Percentiles rank a stretch among this genome's conserved stretches.
Conservation (phyloP, 805 yeast species). For the Lipomyces oligophaga region DNA sequence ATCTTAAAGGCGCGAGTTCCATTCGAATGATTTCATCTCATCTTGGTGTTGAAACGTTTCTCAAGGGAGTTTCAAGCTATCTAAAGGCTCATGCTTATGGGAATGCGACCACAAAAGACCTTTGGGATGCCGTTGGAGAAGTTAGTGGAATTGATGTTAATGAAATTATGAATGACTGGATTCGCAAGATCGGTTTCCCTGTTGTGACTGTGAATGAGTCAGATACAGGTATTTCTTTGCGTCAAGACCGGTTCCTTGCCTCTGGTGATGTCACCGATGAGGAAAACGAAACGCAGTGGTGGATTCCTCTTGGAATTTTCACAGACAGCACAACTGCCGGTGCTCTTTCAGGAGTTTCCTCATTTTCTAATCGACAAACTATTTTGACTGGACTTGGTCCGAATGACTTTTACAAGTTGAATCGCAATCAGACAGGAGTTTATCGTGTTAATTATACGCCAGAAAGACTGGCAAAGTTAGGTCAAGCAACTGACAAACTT, state of each 20-base stretch:
- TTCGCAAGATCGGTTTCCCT: slow-evolving; percentile 74
- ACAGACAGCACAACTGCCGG: slow-evolving; percentile 28
- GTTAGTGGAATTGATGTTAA: slow-evolving; percentile 72
- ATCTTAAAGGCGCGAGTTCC: slow-evolving; percentile 74
- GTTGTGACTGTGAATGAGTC: slow-evolving; percentile 62
- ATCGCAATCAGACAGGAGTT: slow-evolving; percentile 70
- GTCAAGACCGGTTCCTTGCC: slow-evolving; percentile 70
- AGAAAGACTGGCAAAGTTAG: slow-evolving; percentile 66
- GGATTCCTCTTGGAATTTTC: slow-evolving; percentile 38
- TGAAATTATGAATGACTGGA: slow-evolving; percentile 75
- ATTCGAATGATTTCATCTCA: slow-evolving; percentile 76
- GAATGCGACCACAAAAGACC: slow-evolving; percentile 69
- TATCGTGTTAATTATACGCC: slow-evolving; percentile 69
- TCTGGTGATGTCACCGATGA: slow-evolving; percentile 75
- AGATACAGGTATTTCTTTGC: slow-evolving; percentile 48
- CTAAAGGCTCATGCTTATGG: slow-evolving; percentile 73
- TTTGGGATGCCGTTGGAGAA: slow-evolving; percentile 69
- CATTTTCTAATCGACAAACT: slow-evolving; percentile 35
- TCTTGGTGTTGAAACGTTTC: slow-evolving; percentile 72
- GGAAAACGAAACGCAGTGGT: slow-evolving; percentile 62
- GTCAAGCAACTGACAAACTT: slow-evolving; percentile 45
- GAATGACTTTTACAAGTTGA: slow-evolving; percentile 57
- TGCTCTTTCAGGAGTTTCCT: slow-evolving; percentile 23
- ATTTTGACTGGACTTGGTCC: slow-evolving; percentile 19
- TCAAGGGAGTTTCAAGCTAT: slow-evolving; percentile 75